Conservation (phyloP, 176 grass and related monocot genomes). For the Carex littledalei region DNA sequence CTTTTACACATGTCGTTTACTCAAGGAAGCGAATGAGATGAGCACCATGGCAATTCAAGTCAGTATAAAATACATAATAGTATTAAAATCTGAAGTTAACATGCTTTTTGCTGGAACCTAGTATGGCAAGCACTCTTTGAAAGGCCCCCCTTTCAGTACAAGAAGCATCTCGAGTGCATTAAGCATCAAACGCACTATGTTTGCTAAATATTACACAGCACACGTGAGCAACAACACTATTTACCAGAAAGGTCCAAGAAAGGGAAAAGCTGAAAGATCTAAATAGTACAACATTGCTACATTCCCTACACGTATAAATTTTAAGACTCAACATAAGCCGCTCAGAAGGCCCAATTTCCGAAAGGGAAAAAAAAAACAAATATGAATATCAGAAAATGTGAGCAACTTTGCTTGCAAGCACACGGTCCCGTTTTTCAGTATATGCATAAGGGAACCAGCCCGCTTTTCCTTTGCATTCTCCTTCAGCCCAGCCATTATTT, state of each 20-base stretch:
- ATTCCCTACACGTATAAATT: background rate
- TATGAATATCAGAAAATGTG: conserved; percentile 55
- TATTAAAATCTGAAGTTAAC: background rate
- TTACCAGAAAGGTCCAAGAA: background rate
- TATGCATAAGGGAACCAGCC: conserved; percentile 91
- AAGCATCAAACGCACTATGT: background rate
- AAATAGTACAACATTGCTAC: conserved; percentile 8
- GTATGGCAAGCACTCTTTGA: background rate
- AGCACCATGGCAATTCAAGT: background rate
- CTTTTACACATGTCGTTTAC: background rate
- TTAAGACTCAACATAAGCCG: background rate
- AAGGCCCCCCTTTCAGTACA: background rate
- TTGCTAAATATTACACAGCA: conserved; percentile 1
- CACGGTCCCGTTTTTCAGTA: conserved; percentile 60
- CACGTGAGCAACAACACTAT: background rate
- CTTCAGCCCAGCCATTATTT: conserved; percentile 89
- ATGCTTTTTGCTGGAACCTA: background rate
- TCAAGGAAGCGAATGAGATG: background rate
- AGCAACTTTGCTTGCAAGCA: conserved; percentile 79
- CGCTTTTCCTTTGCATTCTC: conserved; percentile 91
- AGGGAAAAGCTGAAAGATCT: background rate
- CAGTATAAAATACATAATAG: background rate
- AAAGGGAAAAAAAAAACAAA: background rate
- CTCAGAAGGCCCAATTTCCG: background rate
- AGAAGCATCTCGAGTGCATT: background rate